A percentile compares a stretch with the other conserved stretches of the same genome.
phyloP scores from a whole-genome alignment of 2,329 filamentous ascomycete species.

The Lachnellula willkommii region DNA sequence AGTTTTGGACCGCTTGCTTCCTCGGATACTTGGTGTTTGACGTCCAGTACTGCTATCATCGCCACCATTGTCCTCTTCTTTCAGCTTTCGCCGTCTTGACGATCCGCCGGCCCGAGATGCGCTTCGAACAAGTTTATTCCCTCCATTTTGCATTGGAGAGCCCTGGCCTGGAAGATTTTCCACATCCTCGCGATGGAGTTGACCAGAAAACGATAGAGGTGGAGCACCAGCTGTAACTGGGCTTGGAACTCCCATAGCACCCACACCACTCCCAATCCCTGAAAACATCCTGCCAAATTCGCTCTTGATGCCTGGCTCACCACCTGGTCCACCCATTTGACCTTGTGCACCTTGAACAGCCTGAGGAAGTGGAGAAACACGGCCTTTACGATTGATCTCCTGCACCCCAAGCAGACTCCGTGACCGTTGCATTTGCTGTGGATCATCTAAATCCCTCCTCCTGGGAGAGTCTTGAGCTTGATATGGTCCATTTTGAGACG shows the following conservation, averaged over 20 bases:
- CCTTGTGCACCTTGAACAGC: slow-evolving; percentile 89
- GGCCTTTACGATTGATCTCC: slow-evolving; percentile 73
- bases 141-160: slow-evolving; percentile 31
- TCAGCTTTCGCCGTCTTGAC: slow-evolving; percentile 61
- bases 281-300: slow-evolving; percentile 94
- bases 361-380: slow-evolving; percentile 83
- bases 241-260: slow-evolving; percentile 42
- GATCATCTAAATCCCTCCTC: slow-evolving; percentile 42
- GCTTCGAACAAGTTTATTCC: slow-evolving; percentile 37
- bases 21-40: slow-evolving; percentile 48
- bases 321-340: slow-evolving; percentile 69
- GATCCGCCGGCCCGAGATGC: slow-evolving; percentile 36
- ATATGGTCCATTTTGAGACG: slow-evolving; percentile 38
- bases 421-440: slow-evolving; percentile 51
- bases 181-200: slow-evolving; percentile 49
- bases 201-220: slow-evolving; percentile 44
- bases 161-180: slow-evolving; percentile 42
- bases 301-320: slow-evolving; percentile 86
- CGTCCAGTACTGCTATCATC: slow-evolving; percentile 64
- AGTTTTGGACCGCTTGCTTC: slow-evolving; percentile 66
- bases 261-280: slow-evolving; percentile 72
- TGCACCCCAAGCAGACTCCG: slow-evolving; percentile 67
- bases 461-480: slow-evolving; percentile 42
- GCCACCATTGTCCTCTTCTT: slow-evolving; percentile 67
- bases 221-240: slow-evolving; percentile 47